Evolutionary conservation across 192 early-diverging fungal species (phyloP), one percentile per base, ranked within the genome.

Genomic region (Coemansia sp.): DNA sequence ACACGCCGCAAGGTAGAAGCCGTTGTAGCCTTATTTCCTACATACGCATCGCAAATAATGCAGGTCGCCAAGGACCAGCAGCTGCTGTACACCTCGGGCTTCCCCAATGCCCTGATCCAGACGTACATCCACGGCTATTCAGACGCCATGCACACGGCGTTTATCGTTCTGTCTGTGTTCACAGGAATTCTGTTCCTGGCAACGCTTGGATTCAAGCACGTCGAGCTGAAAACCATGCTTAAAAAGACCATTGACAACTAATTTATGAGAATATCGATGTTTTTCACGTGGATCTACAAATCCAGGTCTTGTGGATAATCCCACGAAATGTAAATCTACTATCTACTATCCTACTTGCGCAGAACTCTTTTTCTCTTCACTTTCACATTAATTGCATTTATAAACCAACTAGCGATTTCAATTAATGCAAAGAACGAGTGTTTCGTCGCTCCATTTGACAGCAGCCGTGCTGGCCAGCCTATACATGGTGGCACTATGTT

Each of bases 241-340:
- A 78, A 78, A 38, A 71, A 63, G 25, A 78, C 66, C 34, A 78
- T 77, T 19, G 61, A 71, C 34, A 9, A 5, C 46, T 69, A 59
- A 49, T 40, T 40, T 40, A 40, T 11, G 29, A 29, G 3, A 29
- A 29, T 29, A 3, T 29, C 29, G 29, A 29, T 29, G 29, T 29
- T 29, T 29, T 29, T 29, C 29, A 29, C 29, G 29, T 29, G 29
- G 29, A 29, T 29, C 29, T 29, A 29, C 29, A 29, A 3, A 1
- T 29, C 3, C 29, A 29, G 3, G 3, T 29, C 29, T 29, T 29
- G 29, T 2, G 29, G 29, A 29, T 29, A 3, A 29, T 29, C 38
- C 5, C 11, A 10, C 38, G 38, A 40, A 40, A 40, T 40, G 42
- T 45, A 45, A 43, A 50, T 50, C 20, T 11, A 23, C 22, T n/a